Evolutionary conservation across 805 yeast genomes (phyloP).

Genomic region (Cyberlindnera sargentensis): DNA sequence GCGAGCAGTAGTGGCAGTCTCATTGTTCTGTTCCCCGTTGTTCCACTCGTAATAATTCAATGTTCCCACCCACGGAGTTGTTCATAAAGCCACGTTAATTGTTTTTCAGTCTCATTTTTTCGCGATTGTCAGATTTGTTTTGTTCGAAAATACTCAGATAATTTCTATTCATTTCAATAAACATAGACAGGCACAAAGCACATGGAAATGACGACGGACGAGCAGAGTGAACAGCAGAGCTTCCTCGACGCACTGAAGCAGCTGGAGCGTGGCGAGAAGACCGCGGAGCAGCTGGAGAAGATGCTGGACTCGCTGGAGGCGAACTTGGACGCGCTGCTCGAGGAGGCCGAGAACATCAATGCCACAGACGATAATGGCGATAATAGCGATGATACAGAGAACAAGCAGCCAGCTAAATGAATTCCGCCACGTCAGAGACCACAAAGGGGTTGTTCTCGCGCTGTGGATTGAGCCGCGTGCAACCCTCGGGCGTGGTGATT

Average conservation of each 20-base stretch:
- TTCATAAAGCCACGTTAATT: neutral
- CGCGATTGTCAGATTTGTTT: no score
- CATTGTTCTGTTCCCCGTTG: no score
- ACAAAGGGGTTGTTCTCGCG: conserved; percentile 70
- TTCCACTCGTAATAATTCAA: no score
- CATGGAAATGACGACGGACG: conserved; percentile 7
- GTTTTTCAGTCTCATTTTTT: neutral
- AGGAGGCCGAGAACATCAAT: conserved; percentile 35
- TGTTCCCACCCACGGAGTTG: no score
- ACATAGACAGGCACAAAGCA: no score
- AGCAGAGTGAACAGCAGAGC: conserved; percentile 31
- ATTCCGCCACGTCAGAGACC: conserved; percentile 30
- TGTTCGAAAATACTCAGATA: no score
- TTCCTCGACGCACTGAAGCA: conserved; percentile 45
- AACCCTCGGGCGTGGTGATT: conserved; percentile 32
- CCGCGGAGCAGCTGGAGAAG: conserved; percentile 54
- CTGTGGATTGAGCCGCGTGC: conserved; percentile 55
- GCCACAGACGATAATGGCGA: neutral
- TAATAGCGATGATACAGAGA: neutral
- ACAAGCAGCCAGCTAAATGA: conserved; percentile 1
- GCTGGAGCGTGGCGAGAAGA: conserved; percentile 60
- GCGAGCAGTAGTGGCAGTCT: conserved; percentile 1
- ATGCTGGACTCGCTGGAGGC: conserved; percentile 60
- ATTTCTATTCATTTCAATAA: no score
- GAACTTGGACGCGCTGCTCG: conserved; percentile 50